Conservation (phyloP, 345 rosid genomes). For the Hibiscus tridactylites region DNA sequence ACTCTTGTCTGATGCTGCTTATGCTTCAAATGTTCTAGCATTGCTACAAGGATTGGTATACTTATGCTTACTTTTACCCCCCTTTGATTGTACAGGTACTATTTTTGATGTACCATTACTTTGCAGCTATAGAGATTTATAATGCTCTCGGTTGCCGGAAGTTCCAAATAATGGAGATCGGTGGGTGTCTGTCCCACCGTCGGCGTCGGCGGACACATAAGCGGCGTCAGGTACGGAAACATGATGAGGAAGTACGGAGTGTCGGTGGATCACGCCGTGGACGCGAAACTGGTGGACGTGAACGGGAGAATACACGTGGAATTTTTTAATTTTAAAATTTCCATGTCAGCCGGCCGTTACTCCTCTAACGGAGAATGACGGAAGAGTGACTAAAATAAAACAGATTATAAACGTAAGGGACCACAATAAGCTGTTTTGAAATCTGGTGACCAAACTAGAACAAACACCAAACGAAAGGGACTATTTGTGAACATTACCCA, state of each 20-base stretch:
- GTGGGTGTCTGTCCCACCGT: slow-evolving; percentile 59
- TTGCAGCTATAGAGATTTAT: slow-evolving; percentile 88
- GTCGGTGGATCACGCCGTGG: slow-evolving; percentile 36
- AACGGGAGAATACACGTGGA: slow-evolving; percentile 30
- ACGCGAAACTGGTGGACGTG: slow-evolving; percentile 54
- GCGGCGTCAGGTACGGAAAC: slow-evolving; percentile 58
- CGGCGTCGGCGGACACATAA: slow-evolving; percentile 59
- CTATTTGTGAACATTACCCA: too few species aligned
- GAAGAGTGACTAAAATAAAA: too few species aligned
- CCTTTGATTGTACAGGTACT: slow-evolving; percentile 57
- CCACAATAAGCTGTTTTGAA: too few species aligned
- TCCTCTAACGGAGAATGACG: too few species aligned
- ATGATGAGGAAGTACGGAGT: slow-evolving; percentile 46
- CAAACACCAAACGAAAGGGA: too few species aligned
- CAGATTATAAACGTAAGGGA: too few species aligned
- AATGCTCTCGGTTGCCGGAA: too few species aligned
- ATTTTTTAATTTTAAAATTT: too few species aligned
- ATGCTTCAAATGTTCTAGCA: slow-evolving; percentile 7
- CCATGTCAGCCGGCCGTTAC: too few species aligned
- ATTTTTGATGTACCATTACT: slow-evolving; percentile 24
- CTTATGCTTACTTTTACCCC: slow-evolving; percentile 3
- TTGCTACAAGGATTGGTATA: background rate
- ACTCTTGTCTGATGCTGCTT: background rate
- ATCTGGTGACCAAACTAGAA: too few species aligned
- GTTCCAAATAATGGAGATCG: too few species aligned